Conservation (phyloP, 2,329 filamentous ascomycete species). For the Penicillium sp. region DNA sequence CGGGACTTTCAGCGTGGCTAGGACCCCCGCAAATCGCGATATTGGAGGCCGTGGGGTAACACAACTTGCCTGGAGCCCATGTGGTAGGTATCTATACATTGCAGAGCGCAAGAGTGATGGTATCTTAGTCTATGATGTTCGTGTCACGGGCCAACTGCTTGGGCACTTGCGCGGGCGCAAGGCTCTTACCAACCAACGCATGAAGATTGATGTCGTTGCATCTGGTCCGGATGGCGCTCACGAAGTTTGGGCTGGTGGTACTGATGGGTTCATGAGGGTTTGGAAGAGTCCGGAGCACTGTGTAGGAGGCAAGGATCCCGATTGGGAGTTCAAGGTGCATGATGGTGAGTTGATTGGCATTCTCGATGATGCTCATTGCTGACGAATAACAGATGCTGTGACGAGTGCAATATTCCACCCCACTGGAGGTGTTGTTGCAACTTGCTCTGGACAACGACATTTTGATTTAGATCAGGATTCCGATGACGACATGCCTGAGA, state of each 20-base stretch:
- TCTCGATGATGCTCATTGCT: constrained; percentile 8
- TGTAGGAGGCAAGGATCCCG: constrained; percentile 44
- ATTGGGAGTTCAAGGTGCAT: constrained; percentile 47
- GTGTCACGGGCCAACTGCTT: constrained; percentile 53
- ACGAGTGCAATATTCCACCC: constrained; percentile 49
- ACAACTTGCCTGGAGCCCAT: constrained; percentile 57
- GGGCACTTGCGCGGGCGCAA: constrained; percentile 50
- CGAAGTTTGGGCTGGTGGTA: constrained; percentile 61
- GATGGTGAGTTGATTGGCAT: constrained; percentile 36
- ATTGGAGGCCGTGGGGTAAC: constrained; percentile 56
- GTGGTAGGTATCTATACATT: constrained; percentile 59
- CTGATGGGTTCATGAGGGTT: constrained; percentile 54
- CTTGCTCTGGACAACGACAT: constrained; percentile 49
- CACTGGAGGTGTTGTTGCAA: constrained; percentile 49
- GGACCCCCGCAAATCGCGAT: constrained; percentile 37
- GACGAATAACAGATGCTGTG: constrained; percentile 42
- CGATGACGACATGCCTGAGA: constrained; percentile 11
- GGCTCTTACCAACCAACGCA: constrained; percentile 54
- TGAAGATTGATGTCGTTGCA: constrained; percentile 54
- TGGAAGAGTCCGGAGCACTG: constrained; percentile 50
- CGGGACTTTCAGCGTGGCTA: constrained; percentile 51
- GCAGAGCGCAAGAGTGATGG: constrained; percentile 57
- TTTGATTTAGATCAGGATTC: constrained; percentile 19
- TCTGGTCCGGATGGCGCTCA: constrained; percentile 38
- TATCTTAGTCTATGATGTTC: constrained; percentile 59